These are phyloP conservation scores for Fusarium dimerum DNA, from an alignment of 2,329 filamentous ascomycete species.

Conservation along the genomic window DNA sequence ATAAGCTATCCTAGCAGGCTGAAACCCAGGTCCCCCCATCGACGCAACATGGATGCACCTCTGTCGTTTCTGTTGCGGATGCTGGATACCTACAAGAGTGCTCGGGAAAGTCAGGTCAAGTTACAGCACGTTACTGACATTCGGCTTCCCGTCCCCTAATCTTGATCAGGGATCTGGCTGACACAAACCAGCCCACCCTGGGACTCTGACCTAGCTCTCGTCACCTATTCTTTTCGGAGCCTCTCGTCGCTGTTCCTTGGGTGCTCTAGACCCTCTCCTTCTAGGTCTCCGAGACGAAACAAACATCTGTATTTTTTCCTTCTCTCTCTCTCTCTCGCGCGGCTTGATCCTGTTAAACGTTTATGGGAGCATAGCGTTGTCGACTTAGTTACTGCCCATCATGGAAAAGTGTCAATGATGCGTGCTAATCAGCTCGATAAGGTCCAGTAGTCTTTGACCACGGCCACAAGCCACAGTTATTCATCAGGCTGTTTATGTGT, in stretches of 20 bases:
- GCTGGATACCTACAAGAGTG: no score
- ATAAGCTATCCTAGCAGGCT: no score
- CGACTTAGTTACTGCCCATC: no score
- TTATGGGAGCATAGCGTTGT: no score
- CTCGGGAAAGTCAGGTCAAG: no score
- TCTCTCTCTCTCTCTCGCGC: neutral
- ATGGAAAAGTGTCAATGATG: no score
- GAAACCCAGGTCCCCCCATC: neutral
- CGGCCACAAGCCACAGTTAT: no score
- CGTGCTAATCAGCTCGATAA: no score
- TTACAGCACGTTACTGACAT: no score
- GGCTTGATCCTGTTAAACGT: neutral
- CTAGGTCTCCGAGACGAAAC: neutral
- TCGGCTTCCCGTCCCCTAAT: constrained; percentile 23
- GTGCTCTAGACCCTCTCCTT: constrained; percentile 11
- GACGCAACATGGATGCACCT: constrained; percentile 10
- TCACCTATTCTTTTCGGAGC: constrained; percentile 16
- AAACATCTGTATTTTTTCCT: neutral
- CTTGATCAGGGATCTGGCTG: constrained; percentile 29
- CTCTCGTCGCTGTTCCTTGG: constrained; percentile 19
- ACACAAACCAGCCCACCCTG: constrained; percentile 23
- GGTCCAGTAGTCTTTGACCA: no score
- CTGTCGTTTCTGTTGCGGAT: constrained; percentile 11
- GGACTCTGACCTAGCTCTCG: constrained; percentile 25
- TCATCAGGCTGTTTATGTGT: no score